Percentiles rank a stretch among this genome's conserved stretches.
Conservation (phyloP, 495 filamentous ascomycete genomes). For the Halenospora varia region DNA sequence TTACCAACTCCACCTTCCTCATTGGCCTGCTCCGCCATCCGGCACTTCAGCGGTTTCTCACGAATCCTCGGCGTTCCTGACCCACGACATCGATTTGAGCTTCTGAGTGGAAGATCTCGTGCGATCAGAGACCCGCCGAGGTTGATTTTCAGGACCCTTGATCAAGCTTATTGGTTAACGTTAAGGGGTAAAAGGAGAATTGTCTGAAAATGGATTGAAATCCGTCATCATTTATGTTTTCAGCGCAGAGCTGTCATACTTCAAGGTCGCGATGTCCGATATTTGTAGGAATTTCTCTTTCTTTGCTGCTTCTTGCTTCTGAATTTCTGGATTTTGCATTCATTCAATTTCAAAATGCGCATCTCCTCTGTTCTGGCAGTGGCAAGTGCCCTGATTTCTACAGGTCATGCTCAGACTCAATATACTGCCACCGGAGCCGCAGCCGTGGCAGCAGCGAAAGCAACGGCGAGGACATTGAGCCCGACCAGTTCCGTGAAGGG, state of each 20-base stretch:
- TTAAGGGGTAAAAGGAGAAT: neutral
- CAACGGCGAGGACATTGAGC: slow-evolving; percentile 23
- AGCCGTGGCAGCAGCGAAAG: neutral
- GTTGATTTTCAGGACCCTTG: neutral
- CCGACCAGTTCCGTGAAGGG: slow-evolving; percentile 59
- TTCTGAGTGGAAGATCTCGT: neutral
- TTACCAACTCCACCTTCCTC: neutral
- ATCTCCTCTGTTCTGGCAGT: neutral
- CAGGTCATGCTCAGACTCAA: neutral
- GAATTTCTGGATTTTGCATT: no score
- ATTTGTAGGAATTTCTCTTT: no score
- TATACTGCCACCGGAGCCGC: neutral
- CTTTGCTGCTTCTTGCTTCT: no score
- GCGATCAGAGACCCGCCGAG: neutral
- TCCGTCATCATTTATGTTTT: no score
- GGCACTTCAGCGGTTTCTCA: neutral
- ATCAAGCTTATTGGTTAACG: neutral
- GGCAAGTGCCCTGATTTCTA: neutral
- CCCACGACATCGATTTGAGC: neutral
- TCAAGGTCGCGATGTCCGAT: no score
- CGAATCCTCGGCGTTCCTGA: neutral
- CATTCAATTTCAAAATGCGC: slow-evolving; percentile 1
- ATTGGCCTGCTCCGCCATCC: neutral
- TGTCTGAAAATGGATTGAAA: neutral
- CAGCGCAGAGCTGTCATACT: neutral